phyloP scores from a whole-genome alignment of 805 yeast genomes.

The Ogataea methylovora region DNA sequence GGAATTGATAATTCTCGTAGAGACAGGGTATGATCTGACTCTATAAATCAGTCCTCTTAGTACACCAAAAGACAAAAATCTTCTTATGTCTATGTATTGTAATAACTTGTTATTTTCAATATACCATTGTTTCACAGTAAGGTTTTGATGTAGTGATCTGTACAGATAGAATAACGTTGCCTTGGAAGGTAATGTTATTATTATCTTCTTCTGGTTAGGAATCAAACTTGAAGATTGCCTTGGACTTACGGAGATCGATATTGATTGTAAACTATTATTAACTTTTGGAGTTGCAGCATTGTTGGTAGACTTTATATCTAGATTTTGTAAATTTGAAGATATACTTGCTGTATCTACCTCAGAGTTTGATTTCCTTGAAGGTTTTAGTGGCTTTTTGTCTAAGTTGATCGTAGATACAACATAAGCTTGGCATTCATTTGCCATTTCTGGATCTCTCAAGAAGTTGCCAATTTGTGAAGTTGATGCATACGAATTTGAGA shows the following conservation, averaged over 20 bases:
- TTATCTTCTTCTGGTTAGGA: too few species aligned
- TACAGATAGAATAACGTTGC: conserved; percentile 67
- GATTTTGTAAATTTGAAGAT: conserved; percentile 5
- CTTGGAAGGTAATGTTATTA: conserved; percentile 45
- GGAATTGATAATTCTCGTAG: conserved; percentile 31
- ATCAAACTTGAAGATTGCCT: too few species aligned
- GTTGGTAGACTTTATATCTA: not conserved
- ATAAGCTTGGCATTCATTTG: conserved; percentile 80
- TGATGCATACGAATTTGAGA: conserved; percentile 81
- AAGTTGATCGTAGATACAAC: conserved; percentile 43
- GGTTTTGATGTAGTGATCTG: conserved; percentile 71
- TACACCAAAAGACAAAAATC: conserved; percentile 83
- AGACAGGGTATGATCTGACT: conserved; percentile 68
- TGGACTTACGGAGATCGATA: too few species aligned
- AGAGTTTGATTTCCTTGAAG: conserved; percentile 18
- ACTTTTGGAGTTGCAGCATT: conserved; percentile 1
- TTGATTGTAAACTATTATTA: too few species aligned
- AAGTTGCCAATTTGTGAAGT: conserved; percentile 71
- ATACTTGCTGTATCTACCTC: conserved; percentile 15
- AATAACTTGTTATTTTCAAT: conserved; percentile 52
- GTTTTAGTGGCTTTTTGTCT: conserved; percentile 25
- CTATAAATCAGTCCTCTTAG: conserved; percentile 76
- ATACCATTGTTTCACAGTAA: conserved; percentile 76
- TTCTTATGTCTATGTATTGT: conserved; percentile 66
- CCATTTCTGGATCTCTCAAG: conserved; percentile 54